These are phyloP conservation scores for Teratosphaeria nubilosa DNA, from an alignment of 2,329 filamentous ascomycete species.

Conservation along the genomic window DNA sequence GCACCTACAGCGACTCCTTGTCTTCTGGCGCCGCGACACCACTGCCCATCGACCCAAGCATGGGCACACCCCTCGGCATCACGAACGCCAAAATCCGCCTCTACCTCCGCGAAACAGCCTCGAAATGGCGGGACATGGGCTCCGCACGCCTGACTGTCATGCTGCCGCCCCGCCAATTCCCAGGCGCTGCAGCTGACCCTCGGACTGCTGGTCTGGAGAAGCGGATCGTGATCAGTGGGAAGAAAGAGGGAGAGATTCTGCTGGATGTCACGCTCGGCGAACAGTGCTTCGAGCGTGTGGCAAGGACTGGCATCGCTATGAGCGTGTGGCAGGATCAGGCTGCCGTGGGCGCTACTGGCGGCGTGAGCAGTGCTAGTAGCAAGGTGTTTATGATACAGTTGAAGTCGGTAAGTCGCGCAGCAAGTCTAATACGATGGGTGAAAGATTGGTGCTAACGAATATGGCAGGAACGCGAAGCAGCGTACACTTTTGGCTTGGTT, in stretches of 20 bases:
- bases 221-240: slow-evolving; percentile 67
- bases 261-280: slow-evolving; percentile 79
- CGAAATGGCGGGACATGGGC: slow-evolving; percentile 87
- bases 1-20: slow-evolving; percentile 49
- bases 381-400: slow-evolving; percentile 53
- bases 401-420: slow-evolving; percentile 25
- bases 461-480: slow-evolving; percentile 37
- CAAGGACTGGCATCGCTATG: slow-evolving; percentile 75
- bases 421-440: not conserved
- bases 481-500: slow-evolving; percentile 39
- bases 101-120: slow-evolving; percentile 63
- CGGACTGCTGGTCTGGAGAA: slow-evolving; percentile 57
- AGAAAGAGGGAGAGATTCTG: slow-evolving; percentile 57
- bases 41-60: slow-evolving; percentile 19
- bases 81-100: slow-evolving; percentile 78
- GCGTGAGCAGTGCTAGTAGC: slow-evolving; percentile 44
- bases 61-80: slow-evolving; percentile 46
- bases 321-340: slow-evolving; percentile 73
- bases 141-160: slow-evolving; percentile 75
- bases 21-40: slow-evolving; percentile 36
- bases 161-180: slow-evolving; percentile 46
- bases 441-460: slow-evolving; percentile 3
- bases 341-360: slow-evolving; percentile 48
- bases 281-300: slow-evolving; percentile 74
- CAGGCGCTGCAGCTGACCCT: slow-evolving; percentile 27